Conservation (phyloP, 169 alveolate genomes). For the Prorocentrum cordatum region DNA sequence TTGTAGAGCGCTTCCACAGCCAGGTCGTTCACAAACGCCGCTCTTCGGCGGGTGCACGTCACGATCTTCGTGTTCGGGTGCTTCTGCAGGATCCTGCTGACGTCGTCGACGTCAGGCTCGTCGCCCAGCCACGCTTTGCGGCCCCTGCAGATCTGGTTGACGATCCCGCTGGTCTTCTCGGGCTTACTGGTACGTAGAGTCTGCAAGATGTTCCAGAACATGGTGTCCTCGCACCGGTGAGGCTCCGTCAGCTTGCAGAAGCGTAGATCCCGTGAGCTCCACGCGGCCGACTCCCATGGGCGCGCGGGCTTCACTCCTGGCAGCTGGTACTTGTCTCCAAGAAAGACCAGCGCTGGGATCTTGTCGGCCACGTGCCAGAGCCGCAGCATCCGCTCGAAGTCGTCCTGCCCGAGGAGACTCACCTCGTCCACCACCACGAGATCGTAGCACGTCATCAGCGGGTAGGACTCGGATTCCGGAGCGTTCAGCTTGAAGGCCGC, state of each 20-base stretch:
- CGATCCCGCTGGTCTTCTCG: no score
- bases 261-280: not conserved
- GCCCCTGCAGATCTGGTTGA: not conserved
- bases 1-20: not conserved
- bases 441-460: not conserved
- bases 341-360: not conserved
- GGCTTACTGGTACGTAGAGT: not conserved
- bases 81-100: not conserved
- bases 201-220: not conserved
- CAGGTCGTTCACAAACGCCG: not conserved
- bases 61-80: not conserved
- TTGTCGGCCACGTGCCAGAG: not conserved
- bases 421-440: slow-evolving; percentile 14
- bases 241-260: not conserved
- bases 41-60: not conserved
- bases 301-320: not conserved
- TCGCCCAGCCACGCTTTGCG: slow-evolving; percentile 8
- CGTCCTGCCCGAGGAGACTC: not conserved
- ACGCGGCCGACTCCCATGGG: not conserved
- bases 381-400: not conserved
- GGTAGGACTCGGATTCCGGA: not conserved
- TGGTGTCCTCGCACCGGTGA: not conserved
- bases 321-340: not conserved
- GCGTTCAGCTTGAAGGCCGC: slow-evolving; percentile 1
- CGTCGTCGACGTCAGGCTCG: not conserved